These are phyloP conservation scores for Harringtonia aguacate DNA, from an alignment of 2,329 filamentous ascomycete species.

Conservation along the genomic window DNA sequence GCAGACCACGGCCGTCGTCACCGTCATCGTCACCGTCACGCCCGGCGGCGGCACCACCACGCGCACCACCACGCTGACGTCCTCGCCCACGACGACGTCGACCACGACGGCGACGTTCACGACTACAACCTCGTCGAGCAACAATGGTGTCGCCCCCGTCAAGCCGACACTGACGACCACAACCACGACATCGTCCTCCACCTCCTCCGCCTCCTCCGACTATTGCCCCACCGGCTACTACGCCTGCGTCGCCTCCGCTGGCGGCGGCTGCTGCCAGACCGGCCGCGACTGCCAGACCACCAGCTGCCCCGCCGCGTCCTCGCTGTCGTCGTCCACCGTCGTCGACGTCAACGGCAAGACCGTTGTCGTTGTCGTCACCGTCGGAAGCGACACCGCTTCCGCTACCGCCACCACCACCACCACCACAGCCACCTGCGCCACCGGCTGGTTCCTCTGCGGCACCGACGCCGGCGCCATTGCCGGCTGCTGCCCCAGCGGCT, in stretches of 20 bases:
- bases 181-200: slow-evolving; percentile 11
- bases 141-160: slow-evolving; percentile 28
- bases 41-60: slow-evolving; percentile 15
- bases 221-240: slow-evolving; percentile 87
- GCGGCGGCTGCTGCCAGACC: slow-evolving; percentile 77
- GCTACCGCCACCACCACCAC: slow-evolving; percentile 26
- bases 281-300: slow-evolving; percentile 75
- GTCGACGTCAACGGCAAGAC: slow-evolving; percentile 48
- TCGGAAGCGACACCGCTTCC: slow-evolving; percentile 15
- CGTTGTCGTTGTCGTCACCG: slow-evolving; percentile 59
- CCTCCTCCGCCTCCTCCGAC: slow-evolving; percentile 26
- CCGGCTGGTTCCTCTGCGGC: slow-evolving; percentile 68
- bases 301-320: slow-evolving; percentile 55
- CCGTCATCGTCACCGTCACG: slow-evolving; percentile 26
- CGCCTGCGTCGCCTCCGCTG: slow-evolving; percentile 74
- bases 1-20: slow-evolving; percentile 30
- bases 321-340: slow-evolving; percentile 58
- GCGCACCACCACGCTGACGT: slow-evolving; percentile 24
- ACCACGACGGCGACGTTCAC: slow-evolving; percentile 21
- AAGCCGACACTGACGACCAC: slow-evolving; percentile 32
- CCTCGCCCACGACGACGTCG: too few relatives aligned
- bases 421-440: slow-evolving; percentile 50
- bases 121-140: slow-evolving; percentile 6
- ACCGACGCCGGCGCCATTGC: slow-evolving; percentile 47
- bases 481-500: slow-evolving; percentile 77